Conservation (phyloP, 805 yeast genomes). For the Zygoascus flipseniorum region DNA sequence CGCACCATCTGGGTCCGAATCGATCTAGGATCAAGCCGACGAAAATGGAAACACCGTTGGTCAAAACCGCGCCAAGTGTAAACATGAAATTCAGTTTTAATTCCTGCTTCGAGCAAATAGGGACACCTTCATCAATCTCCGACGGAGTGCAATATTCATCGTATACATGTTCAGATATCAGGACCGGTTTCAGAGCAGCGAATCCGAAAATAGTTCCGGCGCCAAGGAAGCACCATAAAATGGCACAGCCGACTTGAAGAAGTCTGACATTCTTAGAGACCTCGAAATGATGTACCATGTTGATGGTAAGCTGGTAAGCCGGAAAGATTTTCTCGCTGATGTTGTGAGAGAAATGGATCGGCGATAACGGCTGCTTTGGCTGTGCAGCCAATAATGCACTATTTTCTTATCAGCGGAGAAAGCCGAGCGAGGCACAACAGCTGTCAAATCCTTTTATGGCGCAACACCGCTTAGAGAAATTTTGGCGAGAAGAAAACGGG, state of each 20-base stretch:
- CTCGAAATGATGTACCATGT: constrained; percentile 1
- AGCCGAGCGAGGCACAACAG: background rate
- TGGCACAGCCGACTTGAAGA: constrained; percentile 61
- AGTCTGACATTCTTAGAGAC: constrained; percentile 1
- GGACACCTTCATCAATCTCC: constrained; percentile 17
- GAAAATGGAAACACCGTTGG: constrained; percentile 73
- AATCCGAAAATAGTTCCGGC: constrained; percentile 95
- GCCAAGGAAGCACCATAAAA: constrained; percentile 78
- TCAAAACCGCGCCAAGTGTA: constrained; percentile 77
- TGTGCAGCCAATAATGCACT: background rate
- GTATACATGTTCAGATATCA: constrained; percentile 72
- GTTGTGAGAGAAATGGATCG: too few species aligned
- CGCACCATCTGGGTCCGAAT: constrained; percentile 75
- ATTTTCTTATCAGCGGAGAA: background rate
- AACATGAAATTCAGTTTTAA: constrained; percentile 73
- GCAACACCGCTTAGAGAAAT: too few species aligned
- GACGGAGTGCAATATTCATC: constrained; percentile 43
- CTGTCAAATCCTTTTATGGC: too few species aligned
- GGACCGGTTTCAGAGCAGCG: constrained; percentile 84
- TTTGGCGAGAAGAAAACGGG: too few species aligned
- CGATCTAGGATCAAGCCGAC: constrained; percentile 75
- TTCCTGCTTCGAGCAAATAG: constrained; percentile 66
- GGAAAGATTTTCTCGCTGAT: background rate
- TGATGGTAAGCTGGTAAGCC: background rate
- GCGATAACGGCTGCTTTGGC: background rate